These are phyloP conservation scores for Oemleria cerasiformis DNA, from an alignment of 306 rosid species.

Conservation along the genomic window DNA sequence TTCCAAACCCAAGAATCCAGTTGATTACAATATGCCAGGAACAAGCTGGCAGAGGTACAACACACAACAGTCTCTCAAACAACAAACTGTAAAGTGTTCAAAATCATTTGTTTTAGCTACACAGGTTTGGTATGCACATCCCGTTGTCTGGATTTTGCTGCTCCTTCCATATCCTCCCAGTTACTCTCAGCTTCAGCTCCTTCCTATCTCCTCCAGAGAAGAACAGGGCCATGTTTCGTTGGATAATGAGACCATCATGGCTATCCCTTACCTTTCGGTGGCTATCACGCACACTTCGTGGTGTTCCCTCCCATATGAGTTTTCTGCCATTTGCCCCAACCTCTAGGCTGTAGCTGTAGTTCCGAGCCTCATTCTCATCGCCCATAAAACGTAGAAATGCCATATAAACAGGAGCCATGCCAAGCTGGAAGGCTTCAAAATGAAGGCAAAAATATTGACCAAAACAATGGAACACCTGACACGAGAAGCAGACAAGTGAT, in stretches of 20 bases:
- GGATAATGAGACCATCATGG: slow-evolving; percentile 93
- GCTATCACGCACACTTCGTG: slow-evolving; percentile 86
- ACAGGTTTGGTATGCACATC: slow-evolving; percentile 89
- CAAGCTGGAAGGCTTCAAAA: slow-evolving; percentile 99
- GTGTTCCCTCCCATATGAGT: slow-evolving; percentile 95
- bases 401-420: slow-evolving; percentile 98
- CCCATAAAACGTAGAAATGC: slow-evolving; percentile 99
- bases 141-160: slow-evolving; percentile 83
- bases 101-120: slow-evolving; percentile 58
- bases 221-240: slow-evolving; percentile 93
- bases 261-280: slow-evolving; percentile 95
- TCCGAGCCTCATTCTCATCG: slow-evolving; percentile 87
- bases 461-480: slow-evolving; percentile 93
- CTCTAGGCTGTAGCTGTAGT: slow-evolving; percentile 88
- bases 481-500: slow-evolving; percentile 19
- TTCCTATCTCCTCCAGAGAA: slow-evolving; percentile 98
- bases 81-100: slow-evolving; percentile 30
- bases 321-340: slow-evolving; percentile 91
- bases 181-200: slow-evolving; percentile 93
- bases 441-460: slow-evolving; percentile 98
- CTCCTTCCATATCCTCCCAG: slow-evolving; percentile 98
- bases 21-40: slow-evolving; percentile 40
- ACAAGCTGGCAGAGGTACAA: slow-evolving; percentile 26
- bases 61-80: slow-evolving; percentile 35
- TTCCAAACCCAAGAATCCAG: slow-evolving; percentile 35